phyloP scores from a whole-genome alignment of 805 yeast genomes.

The Metahyphopichia silvanorum region DNA sequence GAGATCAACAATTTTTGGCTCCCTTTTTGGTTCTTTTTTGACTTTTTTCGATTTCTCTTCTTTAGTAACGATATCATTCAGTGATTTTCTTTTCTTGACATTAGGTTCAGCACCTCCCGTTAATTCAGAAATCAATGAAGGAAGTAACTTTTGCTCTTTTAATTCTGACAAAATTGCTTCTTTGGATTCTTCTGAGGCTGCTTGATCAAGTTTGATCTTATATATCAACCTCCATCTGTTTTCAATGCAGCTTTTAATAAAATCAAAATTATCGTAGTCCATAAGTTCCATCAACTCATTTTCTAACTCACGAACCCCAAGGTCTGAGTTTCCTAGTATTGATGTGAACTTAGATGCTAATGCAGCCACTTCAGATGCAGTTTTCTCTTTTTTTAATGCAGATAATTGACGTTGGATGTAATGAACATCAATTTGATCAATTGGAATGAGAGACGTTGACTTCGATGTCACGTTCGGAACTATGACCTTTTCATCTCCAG shows the following conservation, averaged over 20 bases:
- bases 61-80: constrained; percentile 7
- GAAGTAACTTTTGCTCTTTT: too few species aligned
- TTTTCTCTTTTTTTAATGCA: constrained; percentile 32
- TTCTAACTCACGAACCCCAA: constrained; percentile 46
- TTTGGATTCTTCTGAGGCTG: constrained; percentile 30
- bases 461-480: too few species aligned
- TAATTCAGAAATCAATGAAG: constrained; percentile 40
- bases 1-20: constrained; percentile 60
- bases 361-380: constrained; percentile 31
- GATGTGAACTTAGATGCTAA: constrained; percentile 37
- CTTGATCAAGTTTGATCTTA: constrained; percentile 38
- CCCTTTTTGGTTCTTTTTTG: constrained; percentile 14
- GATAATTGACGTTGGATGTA: constrained; percentile 56
- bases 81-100: constrained; percentile 21
- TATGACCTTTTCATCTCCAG: constrained; percentile 11
- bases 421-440: constrained; percentile 25
- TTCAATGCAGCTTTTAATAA: constrained; percentile 46
- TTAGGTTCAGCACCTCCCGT: too few species aligned
- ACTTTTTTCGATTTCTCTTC: constrained; percentile 7
- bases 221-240: constrained; percentile 54
- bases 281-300: constrained; percentile 50
- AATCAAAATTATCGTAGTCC: constrained; percentile 47
- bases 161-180: constrained; percentile 41
- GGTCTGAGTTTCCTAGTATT: constrained; percentile 33
- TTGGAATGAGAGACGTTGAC: constrained; percentile 3